Base-by-base conservation (phyloP, 371 early-diverging fungal species). In the Sporodiniella umbellata region DNA sequence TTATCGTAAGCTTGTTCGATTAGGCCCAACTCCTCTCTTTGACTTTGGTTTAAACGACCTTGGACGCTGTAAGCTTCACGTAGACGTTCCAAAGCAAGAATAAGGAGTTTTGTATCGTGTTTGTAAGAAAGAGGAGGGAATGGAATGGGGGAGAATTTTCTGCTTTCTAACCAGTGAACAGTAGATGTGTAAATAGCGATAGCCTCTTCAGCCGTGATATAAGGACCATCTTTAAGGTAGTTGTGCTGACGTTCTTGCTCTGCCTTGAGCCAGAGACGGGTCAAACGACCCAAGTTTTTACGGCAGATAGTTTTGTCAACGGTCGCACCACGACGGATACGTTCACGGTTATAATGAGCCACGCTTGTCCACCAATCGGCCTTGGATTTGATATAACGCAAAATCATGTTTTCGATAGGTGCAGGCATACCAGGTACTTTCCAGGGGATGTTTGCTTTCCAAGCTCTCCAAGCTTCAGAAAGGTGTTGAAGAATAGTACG, bases 351-450 rank as follows among this genome's bases (percentile, higher is more conserved):
- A 70, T 95, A 96, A 68, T 99, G 94, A 10, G 98, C 88, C 30
- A 94, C 96, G 33, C 91, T 91, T 3, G 96, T 96, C 98, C 99
- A 99, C 98, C 99, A 98, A 68, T 98, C 98, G 24, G 99, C 96
- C 81, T 98, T 99, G 48, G 93, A 85, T 73, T 96, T 95, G 65
- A 99, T 94, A 70, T 97, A 99, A 50, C 97, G 90, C 51, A 96
- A 72, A 57, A 99, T 97, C 92, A 99, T 94, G 75, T 95, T 96
- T 66, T 98, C 96, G 59, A 99, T 88, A 6, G 99, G 94, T n/a
- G 85, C 86, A 26, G 98, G 96, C 78, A 98, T 79, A 39, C 97
- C 98, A 45, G 96, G 96, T 19, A 98, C 98, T 70, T 97, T 95
- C 98, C 98, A 98, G 47, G 96, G 96, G 57, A 96, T 93, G 66